Evolutionary conservation across 441 rosid species (phyloP), one percentile per base, ranked within the genome.

Genomic region (Metrosideros polymorpha): DNA sequence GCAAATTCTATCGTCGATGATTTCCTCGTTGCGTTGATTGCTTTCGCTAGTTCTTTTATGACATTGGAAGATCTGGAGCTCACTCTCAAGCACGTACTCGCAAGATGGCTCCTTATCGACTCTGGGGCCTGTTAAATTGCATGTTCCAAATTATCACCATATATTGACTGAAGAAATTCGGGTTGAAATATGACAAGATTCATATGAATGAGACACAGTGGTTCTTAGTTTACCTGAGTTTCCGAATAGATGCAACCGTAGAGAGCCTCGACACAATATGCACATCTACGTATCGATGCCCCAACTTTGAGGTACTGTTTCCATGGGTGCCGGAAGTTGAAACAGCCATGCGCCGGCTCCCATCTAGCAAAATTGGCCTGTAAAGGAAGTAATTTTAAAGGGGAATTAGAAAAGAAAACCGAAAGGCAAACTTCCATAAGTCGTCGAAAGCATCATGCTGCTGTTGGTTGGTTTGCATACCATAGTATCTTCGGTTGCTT

Each of bases 311-410:
- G 90, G 86, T 94, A 94, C 83, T 90, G 90, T 84, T 91, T 91
- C 97, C 97, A 94, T 56, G 97, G 97, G 90, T 94, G 94, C 29
- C 89, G 39, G 76, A 93, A 94, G 86, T 76, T 88, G 89, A 94
- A 93, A 82, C 85, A 89, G 57, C 96, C 97, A 87, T 94, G 97
- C 49, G 93, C 90, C 6, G 94, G 96, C 87, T 94, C 97, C 97
- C 97, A 94, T 89, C 93, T 92, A 0, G 96, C 96, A 87, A 92
- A 89, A 83, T 88, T 92, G 66, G 94, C 93, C 96, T 93, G 87
- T 82, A 53, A 63, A 84, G 43, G 30, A 22, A 3, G 56, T 30
- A 42, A 53, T 39, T 39, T 15, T 15, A 47, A 19, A 15, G 4
- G 25, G 35, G 71, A 43, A 27, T 7, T 57, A 15, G 50, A 57